These are phyloP conservation scores for Trichomonascaceae sp. DNA, from an alignment of 1,139 yeast genomes.

Conservation along the genomic window DNA sequence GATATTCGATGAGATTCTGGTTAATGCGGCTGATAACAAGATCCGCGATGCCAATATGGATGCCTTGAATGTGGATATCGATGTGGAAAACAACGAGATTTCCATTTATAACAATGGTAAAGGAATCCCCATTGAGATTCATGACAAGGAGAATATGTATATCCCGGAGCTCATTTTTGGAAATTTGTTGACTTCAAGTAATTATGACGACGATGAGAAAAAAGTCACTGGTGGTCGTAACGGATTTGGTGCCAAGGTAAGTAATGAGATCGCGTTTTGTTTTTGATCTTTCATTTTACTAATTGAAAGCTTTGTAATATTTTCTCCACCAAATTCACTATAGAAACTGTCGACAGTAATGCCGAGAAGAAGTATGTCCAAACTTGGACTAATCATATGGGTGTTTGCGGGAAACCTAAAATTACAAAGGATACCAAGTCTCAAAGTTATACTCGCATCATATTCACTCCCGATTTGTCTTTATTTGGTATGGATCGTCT, in stretches of 20 bases:
- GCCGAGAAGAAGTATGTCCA: conserved; percentile 64
- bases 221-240: conserved; percentile 99
- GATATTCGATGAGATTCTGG: conserved; percentile 94
- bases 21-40: conserved; percentile 97
- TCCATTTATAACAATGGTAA: conserved; percentile 88
- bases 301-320: conserved; percentile 60
- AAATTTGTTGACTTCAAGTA: conserved; percentile 86
- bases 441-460: conserved; percentile 76
- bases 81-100: conserved; percentile 66
- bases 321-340: conserved; percentile 76
- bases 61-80: conserved; percentile 71
- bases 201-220: conserved; percentile 90
- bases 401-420: conserved; percentile 65
- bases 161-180: conserved; percentile 98
- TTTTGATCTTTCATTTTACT: background rate
- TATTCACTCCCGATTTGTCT: conserved; percentile 81
- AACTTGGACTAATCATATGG: conserved; percentile 85
- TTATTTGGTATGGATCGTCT: conserved; percentile 79
- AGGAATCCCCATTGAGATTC: conserved; percentile 95
- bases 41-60: conserved; percentile 92
- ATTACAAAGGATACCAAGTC: conserved; percentile 56
- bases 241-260: conserved; percentile 88
- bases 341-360: conserved; percentile 82
- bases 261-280: background rate
- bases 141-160: conserved; percentile 82